Percentiles rank a stretch among this genome's conserved stretches.
Conservation (phyloP, 371 early-diverging fungal genomes). For the Mucor piriformis region DNA sequence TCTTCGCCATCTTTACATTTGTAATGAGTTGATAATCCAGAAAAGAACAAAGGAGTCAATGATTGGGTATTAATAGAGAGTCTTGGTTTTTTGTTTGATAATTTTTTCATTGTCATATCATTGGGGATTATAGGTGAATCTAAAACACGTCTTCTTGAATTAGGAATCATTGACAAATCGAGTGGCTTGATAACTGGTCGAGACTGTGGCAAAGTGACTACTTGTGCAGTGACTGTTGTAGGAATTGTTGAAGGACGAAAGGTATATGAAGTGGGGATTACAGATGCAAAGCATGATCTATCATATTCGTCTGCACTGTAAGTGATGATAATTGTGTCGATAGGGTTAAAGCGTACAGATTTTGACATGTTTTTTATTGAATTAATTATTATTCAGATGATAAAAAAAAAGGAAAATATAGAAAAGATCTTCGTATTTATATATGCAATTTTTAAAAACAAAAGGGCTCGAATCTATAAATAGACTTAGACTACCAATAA, state of each 20-base stretch:
- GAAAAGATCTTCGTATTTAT: conserved; percentile 6
- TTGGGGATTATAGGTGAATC: conserved; percentile 7
- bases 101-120: conserved; percentile 1
- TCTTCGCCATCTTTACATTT: conserved; percentile 31
- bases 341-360: conserved; percentile 26
- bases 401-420: conserved; percentile 1
- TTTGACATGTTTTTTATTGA: conserved; percentile 17
- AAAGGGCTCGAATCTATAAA: background rate
- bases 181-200: conserved; percentile 29
- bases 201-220: background rate
- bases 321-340: conserved; percentile 21
- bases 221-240: background rate
- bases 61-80: conserved; percentile 34
- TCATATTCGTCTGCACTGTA: conserved; percentile 39
- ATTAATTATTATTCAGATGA: background rate
- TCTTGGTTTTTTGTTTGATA: conserved; percentile 23
- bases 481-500: conserved; percentile 3
- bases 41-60: conserved; percentile 33
- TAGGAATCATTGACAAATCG: conserved; percentile 32
- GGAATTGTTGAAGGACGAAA: conserved; percentile 12
- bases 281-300: conserved; percentile 27
- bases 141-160: conserved; percentile 27
- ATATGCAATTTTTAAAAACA: background rate
- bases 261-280: conserved; percentile 9
- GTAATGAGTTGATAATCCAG: conserved; percentile 37